phyloP scores from a whole-genome alignment of 768 basidiomycete species.

The Austroboletus eburneus region DNA sequence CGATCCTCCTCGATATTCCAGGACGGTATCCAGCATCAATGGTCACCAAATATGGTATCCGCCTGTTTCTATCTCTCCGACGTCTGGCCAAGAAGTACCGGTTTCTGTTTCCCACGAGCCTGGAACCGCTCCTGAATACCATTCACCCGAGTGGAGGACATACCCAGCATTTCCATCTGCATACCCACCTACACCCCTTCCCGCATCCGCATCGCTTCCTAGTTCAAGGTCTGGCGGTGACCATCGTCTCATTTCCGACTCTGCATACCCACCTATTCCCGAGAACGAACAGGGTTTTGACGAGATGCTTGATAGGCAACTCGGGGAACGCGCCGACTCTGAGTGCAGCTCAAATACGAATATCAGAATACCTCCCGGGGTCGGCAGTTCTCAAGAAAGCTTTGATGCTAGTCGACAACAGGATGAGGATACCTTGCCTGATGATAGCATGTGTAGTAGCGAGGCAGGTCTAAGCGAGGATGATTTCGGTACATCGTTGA shows the following conservation, averaged over 20 bases:
- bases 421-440: constrained; percentile 20
- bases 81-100: constrained; percentile 14
- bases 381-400: constrained; percentile 23
- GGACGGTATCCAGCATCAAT: constrained; percentile 11
- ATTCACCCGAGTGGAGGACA: constrained; percentile 65
- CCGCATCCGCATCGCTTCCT: constrained; percentile 34
- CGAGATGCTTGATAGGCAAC: constrained; percentile 62
- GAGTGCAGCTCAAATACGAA: constrained; percentile 60
- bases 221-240: constrained; percentile 5
- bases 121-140: constrained; percentile 31
- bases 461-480: constrained; percentile 38
- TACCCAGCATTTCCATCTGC: constrained; percentile 76
- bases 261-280: constrained; percentile 29
- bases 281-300: constrained; percentile 63
- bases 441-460: constrained; percentile 26
- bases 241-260: constrained; percentile 3
- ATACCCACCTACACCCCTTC: constrained; percentile 68
- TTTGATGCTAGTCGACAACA: constrained; percentile 4
- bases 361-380: constrained; percentile 35
- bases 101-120: constrained; percentile 2
- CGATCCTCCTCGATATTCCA: constrained; percentile 24
- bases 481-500: constrained; percentile 62
- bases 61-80: constrained; percentile 41
- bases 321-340: constrained; percentile 58
- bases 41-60: constrained; percentile 59